Base-by-base conservation (phyloP, 2,329 filamentous ascomycete species). In the Fusarium nodosum region DNA sequence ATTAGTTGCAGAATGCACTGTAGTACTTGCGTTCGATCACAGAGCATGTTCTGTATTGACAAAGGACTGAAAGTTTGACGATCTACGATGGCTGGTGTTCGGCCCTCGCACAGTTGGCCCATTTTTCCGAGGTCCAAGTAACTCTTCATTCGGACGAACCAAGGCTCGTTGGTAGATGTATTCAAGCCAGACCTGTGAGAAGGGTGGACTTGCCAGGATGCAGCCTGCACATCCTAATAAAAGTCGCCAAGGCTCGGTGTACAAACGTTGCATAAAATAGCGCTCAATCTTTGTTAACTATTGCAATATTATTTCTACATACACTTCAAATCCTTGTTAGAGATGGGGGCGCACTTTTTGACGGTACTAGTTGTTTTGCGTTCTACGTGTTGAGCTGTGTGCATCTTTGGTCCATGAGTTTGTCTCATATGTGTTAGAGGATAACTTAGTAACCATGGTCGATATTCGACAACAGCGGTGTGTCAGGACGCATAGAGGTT, bases 151-250 rank as follows among this genome's bases (percentile, higher is more conserved):
- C 33, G 55, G 31, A 60, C 34, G 55, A 28, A 56, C 42, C 16
- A 53, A 47, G 34, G 20, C 39, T 33, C 45, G 38, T 54, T 65
- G 30, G 44, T 20, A 26, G 34, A 68, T 55, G 47, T 47, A 42
- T 47, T 38, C 30, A 52, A 41, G 28, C 38, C 47, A 33, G 57
- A 54, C 54, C 52, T 56, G 36, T 58, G 60, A 45, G 38, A 57
- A 46, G 61, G 57, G 53, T 57, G 46, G 44, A 45, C 31, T 36
- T 48, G 59, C 58, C 28, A 44, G 70, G 59, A 60, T 56, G 48
- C 46, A 48, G 41, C 47, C 53, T 67, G 71, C 45, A 57, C 51
- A 71, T 70, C 69, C 48, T 39, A 73, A 71, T 69, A 64, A 67
- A 56, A 60, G 47, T 56, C 44, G 52, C 51, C 28, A 56, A 59